Evolutionary conservation across 2,329 filamentous ascomycete genomes (phyloP), one percentile per base, ranked within the genome.

Genomic region (Colletotrichum ledebouriae): DNA sequence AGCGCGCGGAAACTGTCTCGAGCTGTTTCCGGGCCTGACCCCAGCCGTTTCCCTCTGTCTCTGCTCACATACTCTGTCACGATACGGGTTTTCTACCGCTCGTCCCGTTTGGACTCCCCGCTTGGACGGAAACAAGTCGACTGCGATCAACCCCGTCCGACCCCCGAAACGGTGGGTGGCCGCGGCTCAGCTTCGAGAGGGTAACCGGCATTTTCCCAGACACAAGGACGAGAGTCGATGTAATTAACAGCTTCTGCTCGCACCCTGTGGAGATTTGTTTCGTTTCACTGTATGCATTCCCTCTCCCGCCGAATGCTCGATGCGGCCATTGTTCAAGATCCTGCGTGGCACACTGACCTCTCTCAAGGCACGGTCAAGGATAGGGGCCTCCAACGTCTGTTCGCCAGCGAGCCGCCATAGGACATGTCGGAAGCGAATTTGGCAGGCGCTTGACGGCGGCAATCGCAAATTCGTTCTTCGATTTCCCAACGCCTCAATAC

Each of bases 1-100:
- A 63, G 22, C 42, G 64, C 59, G 53, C 59, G 29, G 52, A 53
- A 58, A 5, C n/a, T 20, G 60, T 67, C 52, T 67, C 39, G 46
- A 59, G 46, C 17, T 29, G 37, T n/a, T 20, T 33, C 37, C 59
- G 20, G 17, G 29, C 33, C 22, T 59, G 29, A 50, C 50, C 57
- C 57, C 17, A 34, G 42, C 22, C 11, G 2, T 29, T 37, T 4
- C 55, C 39, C 55, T 1, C n/a, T 52, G 17, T 15, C n/a, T 3
- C 10, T 39, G 52, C 42, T 39, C 34, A 11, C 6, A 12, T 15
- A n/a, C 25, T 17, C 17, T n/a, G 34, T n/a, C n/a, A 13, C 39
- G 13, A n/a, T 50, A n/a, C 4, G 11, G 44, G 22, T 59, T n/a
- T 4, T 33, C 22, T 52, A 11, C 42, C 55, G 10, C 15, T 58